Base-by-base conservation (phyloP, 2,329 filamentous ascomycete species). In the Geosmithia morbida region DNA sequence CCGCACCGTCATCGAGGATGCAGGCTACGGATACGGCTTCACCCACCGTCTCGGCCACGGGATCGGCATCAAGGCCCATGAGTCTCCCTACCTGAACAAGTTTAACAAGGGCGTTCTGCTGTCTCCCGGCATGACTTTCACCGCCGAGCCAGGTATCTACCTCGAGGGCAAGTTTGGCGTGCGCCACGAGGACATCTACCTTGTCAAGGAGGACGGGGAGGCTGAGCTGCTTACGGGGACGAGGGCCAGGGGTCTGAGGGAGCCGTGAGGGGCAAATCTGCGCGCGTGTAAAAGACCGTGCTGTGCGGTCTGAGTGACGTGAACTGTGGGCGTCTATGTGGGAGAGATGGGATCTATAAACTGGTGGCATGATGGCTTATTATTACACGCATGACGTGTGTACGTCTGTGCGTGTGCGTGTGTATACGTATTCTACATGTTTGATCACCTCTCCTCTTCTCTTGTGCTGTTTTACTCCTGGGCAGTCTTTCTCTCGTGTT, bases 11-110 rank as follows among this genome's bases (percentile, higher is more conserved):
- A 81, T 82, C 45, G 66, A 71, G 13, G 58, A 69, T 11, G 77
- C 75, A 0, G 77, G 77, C 0, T 81, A 81, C 49, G 75, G 73
- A 0, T 61, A 69, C 18, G 67, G 66, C 0, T 82, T 82, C 51
- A 81, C 77, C 1, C 78, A 82, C 52, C 69, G 78, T 1, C 63
- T 82, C 1, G 78, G 78, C 1, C 79, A 83, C 53, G 74, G 78
- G 1, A 80, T 83, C 44, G 79, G 78, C 0, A 80, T 83, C 56
- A 81, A 82, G 60, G 77, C 77, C 1, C 78, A 81, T 51, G 78
- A 82, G 55, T 77, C 74, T 29, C 78, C 77, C 0, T 82, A 81
- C 52, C 61, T 82, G 30, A 79, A 82, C 56, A 77, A 80, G 54
- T 79, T 74, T 49, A 82, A 82, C 53, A 63, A 61, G 2, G 59